A percentile compares a stretch with the other conserved stretches of the same genome.
Evolutionary conservation across 768 basidiomycete species (phyloP).

Genomic region (Termitomyces sp.): DNA sequence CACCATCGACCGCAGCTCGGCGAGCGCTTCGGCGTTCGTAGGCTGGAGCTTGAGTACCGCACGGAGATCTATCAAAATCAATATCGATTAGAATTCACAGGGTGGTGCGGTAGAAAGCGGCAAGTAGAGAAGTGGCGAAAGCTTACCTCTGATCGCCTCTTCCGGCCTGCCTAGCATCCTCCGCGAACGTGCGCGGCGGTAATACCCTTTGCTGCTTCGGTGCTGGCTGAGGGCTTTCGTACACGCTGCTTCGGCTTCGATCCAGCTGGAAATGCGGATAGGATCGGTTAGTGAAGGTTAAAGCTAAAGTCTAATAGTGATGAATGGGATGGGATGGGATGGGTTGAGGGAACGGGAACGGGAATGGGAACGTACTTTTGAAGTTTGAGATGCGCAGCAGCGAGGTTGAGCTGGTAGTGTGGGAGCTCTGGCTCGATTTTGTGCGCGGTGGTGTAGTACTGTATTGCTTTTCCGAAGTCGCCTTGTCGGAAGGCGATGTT

Average conservation of each 20-base stretch:
- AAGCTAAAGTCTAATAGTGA: not conserved
- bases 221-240: conserved; percentile 62
- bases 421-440: conserved; percentile 69
- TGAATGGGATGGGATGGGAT: not conserved
- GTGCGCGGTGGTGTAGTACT: conserved; percentile 57
- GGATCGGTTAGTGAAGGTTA: conserved; percentile 1
- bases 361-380: conserved; percentile 47
- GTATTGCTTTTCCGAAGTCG: conserved; percentile 50
- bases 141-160: conserved; percentile 62
- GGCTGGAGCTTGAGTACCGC: conserved; percentile 61
- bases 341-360: no score
- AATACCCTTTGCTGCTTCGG: conserved; percentile 64
- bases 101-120: no score
- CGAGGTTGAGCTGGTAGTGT: conserved; percentile 73
- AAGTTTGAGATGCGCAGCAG: conserved; percentile 70
- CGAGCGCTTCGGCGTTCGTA: conserved; percentile 55
- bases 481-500: conserved; percentile 66
- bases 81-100: not conserved
- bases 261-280: conserved; percentile 54
- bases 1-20: conserved; percentile 47
- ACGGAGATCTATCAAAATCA: conserved; percentile 46
- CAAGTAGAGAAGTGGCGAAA: not conserved
- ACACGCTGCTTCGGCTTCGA: conserved; percentile 69
- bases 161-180: conserved; percentile 52
- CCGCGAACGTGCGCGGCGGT: no score